A percentile compares a stretch with the other conserved stretches of the same genome.
Evolutionary conservation across 1,284 basidiomycete species (phyloP).

Genomic region (Cryptococcus sp.): DNA sequence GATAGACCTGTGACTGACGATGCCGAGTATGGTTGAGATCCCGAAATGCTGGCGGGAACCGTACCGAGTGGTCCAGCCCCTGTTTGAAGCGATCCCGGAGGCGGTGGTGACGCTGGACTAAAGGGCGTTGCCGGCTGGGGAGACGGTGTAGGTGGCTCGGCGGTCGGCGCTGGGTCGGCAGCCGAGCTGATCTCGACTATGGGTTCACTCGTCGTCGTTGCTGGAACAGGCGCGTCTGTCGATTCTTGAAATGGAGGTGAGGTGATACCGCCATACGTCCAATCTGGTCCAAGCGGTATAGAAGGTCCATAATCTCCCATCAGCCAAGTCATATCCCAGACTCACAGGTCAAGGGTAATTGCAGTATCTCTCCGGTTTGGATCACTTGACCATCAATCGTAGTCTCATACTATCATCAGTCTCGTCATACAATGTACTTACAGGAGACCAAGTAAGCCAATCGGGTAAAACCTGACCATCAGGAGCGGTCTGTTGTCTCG

Average conservation of each 20-base stretch:
- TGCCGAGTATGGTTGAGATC: neutral
- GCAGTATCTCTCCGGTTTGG: constrained; percentile 21
- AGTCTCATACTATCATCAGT: constrained; percentile 15
- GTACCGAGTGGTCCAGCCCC: neutral
- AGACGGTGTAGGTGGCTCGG: too few relatives aligned
- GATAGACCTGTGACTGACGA: neutral
- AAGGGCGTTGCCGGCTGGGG: too few relatives aligned
- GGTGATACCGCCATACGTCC: constrained; percentile 20
- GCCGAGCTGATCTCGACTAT: too few relatives aligned
- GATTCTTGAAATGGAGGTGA: constrained; percentile 5
- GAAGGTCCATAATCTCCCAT: constrained; percentile 24
- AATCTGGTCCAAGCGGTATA: constrained; percentile 20
- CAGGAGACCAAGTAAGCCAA: constrained; percentile 13
- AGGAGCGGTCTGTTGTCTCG: constrained; percentile 8
- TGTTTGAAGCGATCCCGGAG: too few relatives aligned
- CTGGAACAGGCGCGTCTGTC: too few relatives aligned
- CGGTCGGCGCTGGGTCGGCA: too few relatives aligned
- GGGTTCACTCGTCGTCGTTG: too few relatives aligned
- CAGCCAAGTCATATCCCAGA: neutral
- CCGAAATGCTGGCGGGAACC: neutral
- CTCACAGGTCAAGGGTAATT: constrained; percentile 28
- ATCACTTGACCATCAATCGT: constrained; percentile 12
- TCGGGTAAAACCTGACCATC: constrained; percentile 15
- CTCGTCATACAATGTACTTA: constrained; percentile 3
- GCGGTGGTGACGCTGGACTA: neutral